Conservation (phyloP, 257 asterid genomes). For the Gentiana straminea region DNA sequence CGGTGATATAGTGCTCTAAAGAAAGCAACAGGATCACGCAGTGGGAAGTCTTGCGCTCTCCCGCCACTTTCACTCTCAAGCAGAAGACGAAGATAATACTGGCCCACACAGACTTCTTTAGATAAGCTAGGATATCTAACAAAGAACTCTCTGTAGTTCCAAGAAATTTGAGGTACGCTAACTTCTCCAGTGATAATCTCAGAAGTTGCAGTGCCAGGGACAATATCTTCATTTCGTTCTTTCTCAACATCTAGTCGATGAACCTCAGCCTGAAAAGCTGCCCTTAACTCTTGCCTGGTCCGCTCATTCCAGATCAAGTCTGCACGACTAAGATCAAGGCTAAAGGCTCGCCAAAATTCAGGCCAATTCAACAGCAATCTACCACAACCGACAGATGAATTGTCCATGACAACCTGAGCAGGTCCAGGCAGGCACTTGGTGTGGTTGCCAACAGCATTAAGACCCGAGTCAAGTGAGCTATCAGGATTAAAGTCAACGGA, state of each 20-base stretch:
- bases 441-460: constrained; percentile 36
- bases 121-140: constrained; percentile 94
- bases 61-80: constrained; percentile 84
- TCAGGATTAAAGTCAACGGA: constrained; percentile 37
- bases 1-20: constrained; percentile 95
- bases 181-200: constrained; percentile 52
- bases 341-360: constrained; percentile 93
- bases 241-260: constrained; percentile 91
- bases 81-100: constrained; percentile 86
- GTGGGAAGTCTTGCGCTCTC: constrained; percentile 87
- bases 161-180: constrained; percentile 70
- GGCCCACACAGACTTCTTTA: constrained; percentile 99
- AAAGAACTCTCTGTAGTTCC: constrained; percentile 91
- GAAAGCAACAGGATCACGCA: constrained; percentile 96
- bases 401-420: constrained; percentile 89
- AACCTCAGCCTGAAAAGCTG: constrained; percentile 94
- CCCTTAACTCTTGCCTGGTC: constrained; percentile 90
- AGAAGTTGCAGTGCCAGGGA: constrained; percentile 59
- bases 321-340: constrained; percentile 94
- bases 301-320: constrained; percentile 99
- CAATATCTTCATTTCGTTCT: constrained; percentile 91
- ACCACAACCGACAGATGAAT: constrained; percentile 92
- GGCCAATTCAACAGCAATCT: constrained; percentile 92
- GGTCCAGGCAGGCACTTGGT: constrained; percentile 69
- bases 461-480: constrained; percentile 33